A percentile compares a stretch with the other conserved stretches of the same genome.
phyloP scores from a whole-genome alignment of 345 rosid species.

The Pistacia atlantica region DNA sequence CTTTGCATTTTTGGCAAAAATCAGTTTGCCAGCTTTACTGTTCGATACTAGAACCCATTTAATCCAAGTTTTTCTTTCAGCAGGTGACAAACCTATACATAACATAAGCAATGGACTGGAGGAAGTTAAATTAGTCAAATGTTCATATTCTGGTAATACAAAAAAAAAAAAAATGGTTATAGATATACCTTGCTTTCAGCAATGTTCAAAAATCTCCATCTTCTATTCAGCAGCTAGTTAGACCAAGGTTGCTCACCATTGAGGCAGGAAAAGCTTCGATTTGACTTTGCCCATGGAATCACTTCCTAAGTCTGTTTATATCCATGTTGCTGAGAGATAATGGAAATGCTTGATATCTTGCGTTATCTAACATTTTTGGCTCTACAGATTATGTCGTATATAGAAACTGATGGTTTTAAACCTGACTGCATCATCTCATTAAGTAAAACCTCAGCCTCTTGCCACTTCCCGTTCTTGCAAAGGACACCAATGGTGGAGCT shows the following conservation, averaged over 20 bases:
- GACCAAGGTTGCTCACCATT: not conserved
- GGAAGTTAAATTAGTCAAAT: no score
- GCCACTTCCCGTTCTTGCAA: constrained; percentile 63
- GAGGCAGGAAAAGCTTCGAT: no score
- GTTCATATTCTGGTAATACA: no score
- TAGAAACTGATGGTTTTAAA: constrained; percentile 48
- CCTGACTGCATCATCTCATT: constrained; percentile 56
- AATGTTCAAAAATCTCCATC: not conserved
- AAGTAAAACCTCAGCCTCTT: constrained; percentile 60
- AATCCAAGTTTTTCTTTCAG: no score
- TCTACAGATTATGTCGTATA: constrained; percentile 40
- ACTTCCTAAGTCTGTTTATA: not conserved
- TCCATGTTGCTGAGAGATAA: not conserved
- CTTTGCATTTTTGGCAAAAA: no score
- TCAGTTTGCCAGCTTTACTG: no score
- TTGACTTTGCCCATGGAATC: not conserved
- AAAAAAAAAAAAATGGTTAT: no score
- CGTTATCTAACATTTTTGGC: constrained; percentile 29
- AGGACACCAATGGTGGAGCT: constrained; percentile 53
- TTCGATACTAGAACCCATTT: no score
- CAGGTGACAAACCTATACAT: no score
- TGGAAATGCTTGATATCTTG: not conserved
- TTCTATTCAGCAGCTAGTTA: not conserved
- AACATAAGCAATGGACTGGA: no score
- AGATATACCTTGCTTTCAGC: no score